phyloP scores from a whole-genome alignment of 305 asterid genomes.

The Solanum hybrid region DNA sequence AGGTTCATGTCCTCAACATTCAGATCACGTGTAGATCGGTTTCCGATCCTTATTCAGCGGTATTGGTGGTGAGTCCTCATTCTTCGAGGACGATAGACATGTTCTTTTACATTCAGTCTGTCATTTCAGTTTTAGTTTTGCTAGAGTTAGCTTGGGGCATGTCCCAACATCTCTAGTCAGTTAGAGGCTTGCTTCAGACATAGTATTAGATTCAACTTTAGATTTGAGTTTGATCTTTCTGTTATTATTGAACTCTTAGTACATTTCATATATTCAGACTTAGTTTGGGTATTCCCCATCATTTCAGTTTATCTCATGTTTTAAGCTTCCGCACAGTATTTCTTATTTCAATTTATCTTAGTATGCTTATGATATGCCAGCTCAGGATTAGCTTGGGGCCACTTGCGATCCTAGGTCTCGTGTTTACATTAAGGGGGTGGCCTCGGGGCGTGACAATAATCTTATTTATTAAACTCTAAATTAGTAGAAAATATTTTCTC shows the following conservation, averaged over 20 bases:
- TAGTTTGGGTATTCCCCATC: background rate
- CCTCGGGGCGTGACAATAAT: background rate
- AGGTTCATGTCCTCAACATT: background rate
- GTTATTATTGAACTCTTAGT: background rate
- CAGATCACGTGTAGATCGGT: background rate
- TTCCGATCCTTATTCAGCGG: no score
- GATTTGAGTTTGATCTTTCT: background rate
- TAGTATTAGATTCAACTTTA: background rate
- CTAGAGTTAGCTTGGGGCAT: background rate
- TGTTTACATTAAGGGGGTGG: background rate
- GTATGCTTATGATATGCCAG: background rate
- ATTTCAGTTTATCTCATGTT: background rate
- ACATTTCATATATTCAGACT: background rate
- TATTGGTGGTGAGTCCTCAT: background rate
- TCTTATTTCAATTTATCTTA: background rate
- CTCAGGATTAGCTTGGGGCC: background rate
- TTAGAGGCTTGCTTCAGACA: no score
- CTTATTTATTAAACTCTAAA: no score
- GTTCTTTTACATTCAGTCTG: background rate
- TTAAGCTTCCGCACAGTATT: background rate
- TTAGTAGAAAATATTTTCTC: background rate
- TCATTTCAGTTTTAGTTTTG: background rate
- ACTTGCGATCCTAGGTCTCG: background rate
- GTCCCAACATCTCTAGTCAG: background rate
- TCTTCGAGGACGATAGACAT: background rate